Percentiles rank a stretch among this genome's conserved stretches.
phyloP scores from a whole-genome alignment of 768 basidiomycete species.

The Trametes coccinea region DNA sequence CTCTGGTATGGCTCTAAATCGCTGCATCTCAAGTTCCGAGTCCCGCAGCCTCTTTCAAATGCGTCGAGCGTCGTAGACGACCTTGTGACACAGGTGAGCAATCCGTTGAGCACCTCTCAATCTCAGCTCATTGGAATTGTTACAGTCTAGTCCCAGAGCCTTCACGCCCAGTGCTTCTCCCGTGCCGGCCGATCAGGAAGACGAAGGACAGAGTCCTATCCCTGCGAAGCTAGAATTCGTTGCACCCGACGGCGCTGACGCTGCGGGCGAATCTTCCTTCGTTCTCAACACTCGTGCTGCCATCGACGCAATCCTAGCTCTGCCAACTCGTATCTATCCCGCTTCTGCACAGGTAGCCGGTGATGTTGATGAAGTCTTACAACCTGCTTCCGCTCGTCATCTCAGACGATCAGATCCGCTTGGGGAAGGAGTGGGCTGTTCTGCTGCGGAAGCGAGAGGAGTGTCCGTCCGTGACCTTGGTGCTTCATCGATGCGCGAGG shows the following conservation, averaged over 20 bases:
- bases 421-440: too few species aligned
- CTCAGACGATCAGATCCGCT: too few species aligned
- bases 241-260: neutral
- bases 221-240: constrained; percentile 4
- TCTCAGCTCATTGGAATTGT: too few species aligned
- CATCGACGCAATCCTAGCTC: neutral
- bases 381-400: neutral
- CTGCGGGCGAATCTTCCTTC: neutral
- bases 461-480: too few species aligned
- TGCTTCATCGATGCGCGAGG: too few species aligned
- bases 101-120: too few species aligned
- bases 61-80: constrained; percentile 2
- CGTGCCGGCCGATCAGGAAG: neutral
- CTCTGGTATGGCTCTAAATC: neutral
- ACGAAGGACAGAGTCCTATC: neutral
- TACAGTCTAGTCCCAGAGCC: neutral
- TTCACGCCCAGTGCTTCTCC: neutral
- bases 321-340: neutral
- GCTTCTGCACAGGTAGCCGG: neutral
- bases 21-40: constrained; percentile 1
- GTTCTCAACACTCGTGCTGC: constrained; percentile 1
- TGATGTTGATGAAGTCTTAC: neutral
- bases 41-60: neutral
- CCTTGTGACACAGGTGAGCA: neutral
- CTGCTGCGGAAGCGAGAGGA: too few species aligned